Percentiles rank a stretch among this genome's conserved stretches.
Conservation (phyloP, 1,284 basidiomycete species). For the Omphalotus olearius region DNA sequence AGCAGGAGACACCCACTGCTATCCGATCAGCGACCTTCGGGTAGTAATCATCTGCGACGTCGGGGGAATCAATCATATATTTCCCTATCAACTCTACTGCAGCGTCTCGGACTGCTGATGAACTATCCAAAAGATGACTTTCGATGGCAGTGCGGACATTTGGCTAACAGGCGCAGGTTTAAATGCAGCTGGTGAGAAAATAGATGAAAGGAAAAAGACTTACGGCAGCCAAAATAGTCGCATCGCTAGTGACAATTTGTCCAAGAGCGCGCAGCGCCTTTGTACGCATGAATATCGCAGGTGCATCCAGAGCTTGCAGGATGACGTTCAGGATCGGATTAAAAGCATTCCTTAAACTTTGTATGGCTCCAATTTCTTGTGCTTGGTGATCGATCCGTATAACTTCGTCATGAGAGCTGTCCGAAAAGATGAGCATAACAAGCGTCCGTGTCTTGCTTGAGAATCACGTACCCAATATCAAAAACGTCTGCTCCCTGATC, state of each 20-base stretch:
- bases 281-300: slow-evolving; percentile 83
- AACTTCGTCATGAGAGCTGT: slow-evolving; percentile 64
- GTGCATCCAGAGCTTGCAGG: slow-evolving; percentile 71
- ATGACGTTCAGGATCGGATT: slow-evolving; percentile 77
- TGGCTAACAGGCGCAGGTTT: slow-evolving; percentile 34
- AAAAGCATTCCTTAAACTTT: slow-evolving; percentile 73
- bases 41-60: slow-evolving; percentile 84
- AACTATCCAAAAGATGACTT: slow-evolving; percentile 83
- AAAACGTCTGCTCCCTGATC: slow-evolving; percentile 66
- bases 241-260: slow-evolving; percentile 81
- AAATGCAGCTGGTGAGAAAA: neutral
- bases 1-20: slow-evolving; percentile 49
- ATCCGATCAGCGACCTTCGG: slow-evolving; percentile 83
- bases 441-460: neutral
- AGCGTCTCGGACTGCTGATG: slow-evolving; percentile 91
- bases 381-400: slow-evolving; percentile 62
- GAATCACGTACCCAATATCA: slow-evolving; percentile 57
- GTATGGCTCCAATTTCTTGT: slow-evolving; percentile 72
- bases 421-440: slow-evolving; percentile 5
- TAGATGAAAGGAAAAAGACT: slow-evolving; percentile 20
- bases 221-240: slow-evolving; percentile 75
- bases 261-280: slow-evolving; percentile 87
- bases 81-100: slow-evolving; percentile 95
- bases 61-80: slow-evolving; percentile 85
- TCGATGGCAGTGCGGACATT: slow-evolving; percentile 84